phyloP scores from a whole-genome alignment of 2,329 filamentous ascomycete genomes.

The Fusarium nanum region DNA sequence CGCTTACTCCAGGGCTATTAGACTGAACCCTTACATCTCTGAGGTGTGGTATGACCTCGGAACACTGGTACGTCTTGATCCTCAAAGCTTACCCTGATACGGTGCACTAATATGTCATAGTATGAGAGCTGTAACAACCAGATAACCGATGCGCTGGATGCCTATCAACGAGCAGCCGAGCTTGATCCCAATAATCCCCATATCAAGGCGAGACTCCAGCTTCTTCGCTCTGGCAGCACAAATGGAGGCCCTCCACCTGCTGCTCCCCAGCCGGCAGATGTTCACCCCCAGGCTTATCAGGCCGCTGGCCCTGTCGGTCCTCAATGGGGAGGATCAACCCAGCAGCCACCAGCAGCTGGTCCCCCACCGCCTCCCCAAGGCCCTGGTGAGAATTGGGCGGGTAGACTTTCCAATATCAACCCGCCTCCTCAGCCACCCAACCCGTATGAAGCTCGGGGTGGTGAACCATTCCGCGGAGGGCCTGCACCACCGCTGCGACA shows the following conservation, averaged over 20 bases:
- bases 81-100: neutral
- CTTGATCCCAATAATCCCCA: conserved; percentile 93
- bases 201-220: conserved; percentile 92
- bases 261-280: conserved; percentile 92
- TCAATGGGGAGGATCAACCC: conserved; percentile 86
- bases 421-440: conserved; percentile 80
- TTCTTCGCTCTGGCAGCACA: conserved; percentile 84
- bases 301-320: conserved; percentile 83
- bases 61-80: conserved; percentile 77
- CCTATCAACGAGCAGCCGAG: conserved; percentile 93
- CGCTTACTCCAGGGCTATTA: conserved; percentile 95
- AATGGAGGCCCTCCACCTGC: conserved; percentile 79
- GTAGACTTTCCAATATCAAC: conserved; percentile 82
- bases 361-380: conserved; percentile 73
- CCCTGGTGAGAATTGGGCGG: conserved; percentile 67
- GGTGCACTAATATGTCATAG: conserved; percentile 59
- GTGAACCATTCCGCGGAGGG: conserved; percentile 75
- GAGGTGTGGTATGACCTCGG: conserved; percentile 99
- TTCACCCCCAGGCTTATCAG: conserved; percentile 95
- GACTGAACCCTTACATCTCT: conserved; percentile 96
- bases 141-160: conserved; percentile 93
- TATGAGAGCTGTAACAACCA: conserved; percentile 99
- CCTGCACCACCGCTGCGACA: conserved; percentile 76
- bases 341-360: conserved; percentile 62
- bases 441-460: conserved; percentile 77